These are phyloP conservation scores for Fusarium gaditjirri DNA, from an alignment of 2,329 filamentous ascomycete species.

Conservation along the genomic window DNA sequence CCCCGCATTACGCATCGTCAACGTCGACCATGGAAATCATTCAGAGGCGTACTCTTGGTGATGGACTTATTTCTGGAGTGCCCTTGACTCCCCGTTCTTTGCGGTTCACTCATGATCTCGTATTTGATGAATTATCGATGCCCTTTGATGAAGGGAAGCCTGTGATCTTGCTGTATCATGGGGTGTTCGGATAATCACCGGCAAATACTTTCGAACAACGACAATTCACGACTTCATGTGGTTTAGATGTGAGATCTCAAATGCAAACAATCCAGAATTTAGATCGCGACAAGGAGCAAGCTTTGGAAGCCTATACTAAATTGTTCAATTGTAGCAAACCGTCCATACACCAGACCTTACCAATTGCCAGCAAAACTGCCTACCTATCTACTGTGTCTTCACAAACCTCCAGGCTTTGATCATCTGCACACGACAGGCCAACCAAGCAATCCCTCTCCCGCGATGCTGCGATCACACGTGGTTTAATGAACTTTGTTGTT, in stretches of 20 bases:
- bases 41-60: constrained; percentile 49
- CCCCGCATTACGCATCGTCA: not conserved
- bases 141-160: constrained; percentile 8
- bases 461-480: not conserved
- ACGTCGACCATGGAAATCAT: not conserved
- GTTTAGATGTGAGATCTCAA: not conserved
- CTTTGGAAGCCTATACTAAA: not conserved
- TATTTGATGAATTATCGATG: constrained; percentile 11
- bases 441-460: not conserved
- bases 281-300: not conserved
- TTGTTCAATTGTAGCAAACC: too few species aligned
- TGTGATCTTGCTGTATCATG: constrained; percentile 23
- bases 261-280: not conserved
- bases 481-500: not conserved
- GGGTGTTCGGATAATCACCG: constrained; percentile 40
- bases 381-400: not conserved
- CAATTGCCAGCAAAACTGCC: not conserved
- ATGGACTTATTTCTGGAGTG: constrained; percentile 53
- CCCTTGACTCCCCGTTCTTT: constrained; percentile 45
- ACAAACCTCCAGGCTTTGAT: not conserved
- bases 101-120: constrained; percentile 45
- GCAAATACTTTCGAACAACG: constrained; percentile 3
- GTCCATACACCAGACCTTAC: not conserved
- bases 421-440: not conserved
- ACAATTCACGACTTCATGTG: not conserved